Percentiles rank a stretch among this genome's conserved stretches.
These are phyloP conservation scores for Nigrospora oryzae DNA, from an alignment of 2,329 filamentous ascomycete species.

Conservation along the genomic window DNA sequence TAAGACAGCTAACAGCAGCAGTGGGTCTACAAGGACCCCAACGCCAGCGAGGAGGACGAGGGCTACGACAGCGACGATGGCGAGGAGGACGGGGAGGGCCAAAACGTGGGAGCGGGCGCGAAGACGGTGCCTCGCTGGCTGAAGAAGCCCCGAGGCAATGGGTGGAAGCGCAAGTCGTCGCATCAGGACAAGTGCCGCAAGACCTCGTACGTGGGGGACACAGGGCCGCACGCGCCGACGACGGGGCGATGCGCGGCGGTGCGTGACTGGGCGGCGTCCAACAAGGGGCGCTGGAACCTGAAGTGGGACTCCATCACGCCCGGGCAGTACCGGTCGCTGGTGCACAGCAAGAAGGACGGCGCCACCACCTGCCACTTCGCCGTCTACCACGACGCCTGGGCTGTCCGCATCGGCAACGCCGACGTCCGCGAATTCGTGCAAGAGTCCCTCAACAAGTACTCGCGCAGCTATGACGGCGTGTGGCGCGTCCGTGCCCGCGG, in stretches of 20 bases:
- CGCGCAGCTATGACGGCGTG: background rate
- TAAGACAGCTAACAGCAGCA: background rate
- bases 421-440: background rate
- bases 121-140: background rate
- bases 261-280: background rate
- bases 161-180: background rate
- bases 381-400: background rate
- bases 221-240: background rate
- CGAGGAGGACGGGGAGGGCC: no score
- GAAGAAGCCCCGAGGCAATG: background rate
- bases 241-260: background rate
- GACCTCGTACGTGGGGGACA: background rate
- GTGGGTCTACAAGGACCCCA: background rate
- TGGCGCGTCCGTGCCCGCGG: background rate
- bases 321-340: background rate
- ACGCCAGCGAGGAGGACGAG: background rate
- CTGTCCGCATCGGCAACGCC: background rate
- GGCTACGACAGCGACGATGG: no score
- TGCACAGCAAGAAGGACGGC: background rate
- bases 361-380: background rate
- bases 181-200: background rate
- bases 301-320: background rate
- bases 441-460: background rate
- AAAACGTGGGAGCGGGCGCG: background rate
- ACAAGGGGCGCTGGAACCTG: background rate